phyloP scores from a whole-genome alignment of 495 filamentous ascomycete genomes.

The Hypoxylon cercidicola region DNA sequence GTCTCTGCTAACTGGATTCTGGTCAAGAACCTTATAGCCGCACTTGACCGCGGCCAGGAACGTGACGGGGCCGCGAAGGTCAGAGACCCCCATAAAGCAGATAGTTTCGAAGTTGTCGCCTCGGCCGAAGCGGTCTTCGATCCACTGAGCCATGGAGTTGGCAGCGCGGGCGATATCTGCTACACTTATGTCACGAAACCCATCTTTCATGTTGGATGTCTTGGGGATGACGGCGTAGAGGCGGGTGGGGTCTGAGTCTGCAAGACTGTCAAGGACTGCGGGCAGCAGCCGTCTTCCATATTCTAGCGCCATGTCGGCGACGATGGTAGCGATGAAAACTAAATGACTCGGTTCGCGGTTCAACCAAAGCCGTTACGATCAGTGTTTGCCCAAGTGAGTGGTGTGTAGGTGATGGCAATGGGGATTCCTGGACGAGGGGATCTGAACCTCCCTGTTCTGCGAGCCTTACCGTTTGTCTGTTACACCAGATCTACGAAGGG shows the following conservation, averaged over 20 bases:
- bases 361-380: neutral
- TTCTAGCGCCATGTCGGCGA: neutral
- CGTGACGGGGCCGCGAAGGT: constrained; percentile 54
- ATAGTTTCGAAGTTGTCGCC: constrained; percentile 44
- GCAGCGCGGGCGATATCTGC: constrained; percentile 29
- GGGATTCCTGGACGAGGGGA: neutral
- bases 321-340: neutral
- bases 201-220: no score
- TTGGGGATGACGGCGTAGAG: constrained; percentile 3
- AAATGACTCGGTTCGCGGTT: no score
- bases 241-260: neutral
- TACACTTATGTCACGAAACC: constrained; percentile 30
- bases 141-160: constrained; percentile 47
- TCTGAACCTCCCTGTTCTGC: neutral
- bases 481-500: no score
- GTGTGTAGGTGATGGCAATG: neutral
- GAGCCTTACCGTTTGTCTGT: no score
- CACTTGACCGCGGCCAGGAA: constrained; percentile 58
- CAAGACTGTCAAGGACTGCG: constrained; percentile 1
- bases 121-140: constrained; percentile 45
- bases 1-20: neutral
- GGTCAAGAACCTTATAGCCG: constrained; percentile 55
- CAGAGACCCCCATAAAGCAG: constrained; percentile 57
- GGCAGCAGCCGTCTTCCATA: constrained; percentile 1
- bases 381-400: neutral